phyloP scores from a whole-genome alignment of 192 early-diverging fungal genomes.

The Rhizoclosmatium globosum region DNA sequence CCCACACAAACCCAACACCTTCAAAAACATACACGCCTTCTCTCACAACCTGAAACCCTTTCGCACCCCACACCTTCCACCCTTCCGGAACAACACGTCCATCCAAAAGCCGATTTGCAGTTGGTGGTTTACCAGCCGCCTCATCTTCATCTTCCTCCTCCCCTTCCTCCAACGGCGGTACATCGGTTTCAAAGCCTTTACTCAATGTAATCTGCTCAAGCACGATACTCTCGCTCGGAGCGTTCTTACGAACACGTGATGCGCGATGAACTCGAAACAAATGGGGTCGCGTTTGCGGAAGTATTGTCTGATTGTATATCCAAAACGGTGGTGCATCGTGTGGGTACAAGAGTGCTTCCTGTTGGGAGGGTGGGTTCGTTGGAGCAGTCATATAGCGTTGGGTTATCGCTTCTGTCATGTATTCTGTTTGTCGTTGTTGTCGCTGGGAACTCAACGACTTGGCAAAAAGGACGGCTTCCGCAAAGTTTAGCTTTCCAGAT shows the following conservation, averaged over 20 bases:
- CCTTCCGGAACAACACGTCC: not conserved
- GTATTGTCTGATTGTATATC: not conserved
- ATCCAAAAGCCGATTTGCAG: not conserved
- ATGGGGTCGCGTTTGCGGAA: slow-evolving; percentile 4
- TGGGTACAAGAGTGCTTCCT: not conserved
- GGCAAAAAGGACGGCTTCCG: slow-evolving; percentile 1
- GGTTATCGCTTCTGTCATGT: not conserved
- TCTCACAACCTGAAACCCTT: not conserved
- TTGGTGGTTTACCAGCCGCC: slow-evolving; percentile 12
- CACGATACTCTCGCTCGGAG: not conserved
- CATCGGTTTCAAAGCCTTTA: slow-evolving; percentile 14
- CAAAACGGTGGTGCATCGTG: not conserved
- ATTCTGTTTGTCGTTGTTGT: not conserved
- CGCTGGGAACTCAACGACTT: not conserved
- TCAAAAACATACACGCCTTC: slow-evolving; percentile 30
- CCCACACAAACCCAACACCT: slow-evolving; percentile 19
- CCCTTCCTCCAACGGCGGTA: not conserved
- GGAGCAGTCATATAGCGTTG: not conserved
- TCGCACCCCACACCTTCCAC: not conserved
- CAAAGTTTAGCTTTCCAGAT: not conserved
- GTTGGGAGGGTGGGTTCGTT: not conserved
- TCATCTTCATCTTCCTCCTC: slow-evolving; percentile 13
- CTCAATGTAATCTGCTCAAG: slow-evolving; percentile 8
- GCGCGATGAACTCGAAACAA: slow-evolving; percentile 27
- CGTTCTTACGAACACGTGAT: not conserved